A percentile compares a stretch with the other conserved stretches of the same genome.
Conservation (phyloP, 78 protist species). For the Isochrysis galbana region DNA sequence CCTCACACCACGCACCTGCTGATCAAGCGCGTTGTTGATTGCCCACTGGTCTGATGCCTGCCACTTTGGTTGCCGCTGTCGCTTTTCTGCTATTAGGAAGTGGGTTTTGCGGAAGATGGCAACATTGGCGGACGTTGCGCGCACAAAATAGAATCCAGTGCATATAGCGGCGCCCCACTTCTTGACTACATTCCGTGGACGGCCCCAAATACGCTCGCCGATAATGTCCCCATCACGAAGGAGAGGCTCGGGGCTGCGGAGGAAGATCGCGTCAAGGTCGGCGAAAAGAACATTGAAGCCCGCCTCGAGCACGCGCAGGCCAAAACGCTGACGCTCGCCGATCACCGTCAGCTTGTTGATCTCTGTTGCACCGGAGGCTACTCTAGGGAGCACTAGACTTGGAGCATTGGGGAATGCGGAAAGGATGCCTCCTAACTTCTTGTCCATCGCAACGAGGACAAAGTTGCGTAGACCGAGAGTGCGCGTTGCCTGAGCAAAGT, state of each 20-base stretch:
- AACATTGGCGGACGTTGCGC: neutral
- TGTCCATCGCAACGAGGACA: constrained; percentile 15
- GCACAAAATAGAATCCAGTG: constrained; percentile 10
- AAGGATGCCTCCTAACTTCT: neutral
- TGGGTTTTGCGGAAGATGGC: constrained; percentile 6
- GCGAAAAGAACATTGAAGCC: constrained; percentile 15
- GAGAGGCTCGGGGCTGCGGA: neutral
- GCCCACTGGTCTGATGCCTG: constrained; percentile 28
- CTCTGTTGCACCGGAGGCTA: neutral
- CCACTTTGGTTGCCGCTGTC: neutral
- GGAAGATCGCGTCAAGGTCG: constrained; percentile 16
- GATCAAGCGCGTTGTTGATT: neutral
- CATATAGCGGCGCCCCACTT: constrained; percentile 22
- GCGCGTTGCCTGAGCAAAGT: neutral
- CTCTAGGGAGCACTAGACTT: neutral
- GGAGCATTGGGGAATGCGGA: neutral
- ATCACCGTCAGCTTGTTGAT: constrained; percentile 8
- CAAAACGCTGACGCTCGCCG: constrained; percentile 29
- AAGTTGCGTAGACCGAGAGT: neutral
- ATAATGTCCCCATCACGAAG: neutral
- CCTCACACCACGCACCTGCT: no score
- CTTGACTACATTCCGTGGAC: neutral
- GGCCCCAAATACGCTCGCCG: constrained; percentile 30
- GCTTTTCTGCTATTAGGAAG: neutral
- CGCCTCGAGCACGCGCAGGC: constrained; percentile 24